Evolutionary conservation across 2,329 filamentous ascomycete genomes (phyloP).

Genomic region (Parafenestella ontariensis): DNA sequence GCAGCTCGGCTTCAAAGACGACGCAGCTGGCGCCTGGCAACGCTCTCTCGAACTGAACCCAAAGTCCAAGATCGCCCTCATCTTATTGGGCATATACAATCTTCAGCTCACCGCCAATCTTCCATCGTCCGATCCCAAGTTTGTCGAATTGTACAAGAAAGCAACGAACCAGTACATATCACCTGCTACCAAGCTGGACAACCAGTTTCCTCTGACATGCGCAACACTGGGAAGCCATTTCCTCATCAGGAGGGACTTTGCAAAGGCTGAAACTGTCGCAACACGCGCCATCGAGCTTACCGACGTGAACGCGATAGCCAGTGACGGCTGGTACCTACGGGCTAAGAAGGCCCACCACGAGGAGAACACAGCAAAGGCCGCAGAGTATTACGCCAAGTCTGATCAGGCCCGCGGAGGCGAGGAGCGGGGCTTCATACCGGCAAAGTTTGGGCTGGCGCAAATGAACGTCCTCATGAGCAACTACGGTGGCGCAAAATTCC

Average conservation of each 20-base stretch:
- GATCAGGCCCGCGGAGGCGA: slow-evolving; percentile 90
- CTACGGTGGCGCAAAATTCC: slow-evolving; percentile 88
- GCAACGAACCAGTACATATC: slow-evolving; percentile 95
- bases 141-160: slow-evolving; percentile 84
- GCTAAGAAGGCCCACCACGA: slow-evolving; percentile 89
- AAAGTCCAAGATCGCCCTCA: slow-evolving; percentile 87
- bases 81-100: slow-evolving; percentile 88
- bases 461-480: slow-evolving; percentile 85
- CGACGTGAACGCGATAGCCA: slow-evolving; percentile 94
- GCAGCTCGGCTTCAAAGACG: slow-evolving; percentile 93
- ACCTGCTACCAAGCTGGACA: slow-evolving; percentile 91
- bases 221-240: slow-evolving; percentile 92
- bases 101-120: slow-evolving; percentile 85
- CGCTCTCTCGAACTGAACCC: slow-evolving; percentile 81
- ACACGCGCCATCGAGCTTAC: slow-evolving; percentile 95
- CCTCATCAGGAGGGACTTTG: slow-evolving; percentile 78
- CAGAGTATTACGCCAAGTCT: slow-evolving; percentile 86
- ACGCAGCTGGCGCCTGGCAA: slow-evolving; percentile 90
- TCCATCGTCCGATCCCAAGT: slow-evolving; percentile 82
- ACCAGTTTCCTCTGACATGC: slow-evolving; percentile 87
- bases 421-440: slow-evolving; percentile 90
- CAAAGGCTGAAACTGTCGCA: slow-evolving; percentile 83
- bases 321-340: slow-evolving; percentile 96
- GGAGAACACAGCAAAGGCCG: slow-evolving; percentile 75
- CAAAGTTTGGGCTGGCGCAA: slow-evolving; percentile 93